A percentile compares a stretch with the other conserved stretches of the same genome.
phyloP scores from a whole-genome alignment of 495 filamentous ascomycete species.

The Penicillium riverlandense region DNA sequence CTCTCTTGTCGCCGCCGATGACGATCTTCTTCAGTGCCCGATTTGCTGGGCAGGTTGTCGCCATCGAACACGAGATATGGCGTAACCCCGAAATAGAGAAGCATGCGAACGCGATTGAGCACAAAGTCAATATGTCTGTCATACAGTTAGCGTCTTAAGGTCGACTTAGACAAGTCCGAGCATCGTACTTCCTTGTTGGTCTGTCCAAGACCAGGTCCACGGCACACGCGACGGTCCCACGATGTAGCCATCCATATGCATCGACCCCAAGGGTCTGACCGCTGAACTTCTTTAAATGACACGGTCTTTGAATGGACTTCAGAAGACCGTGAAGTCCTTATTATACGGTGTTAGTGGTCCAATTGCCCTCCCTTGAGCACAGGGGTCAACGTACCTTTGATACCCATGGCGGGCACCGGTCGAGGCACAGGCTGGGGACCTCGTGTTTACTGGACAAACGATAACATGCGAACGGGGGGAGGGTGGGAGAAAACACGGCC shows the following conservation, averaged over 20 bases:
- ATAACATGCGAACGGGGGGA: slow-evolving; percentile 10
- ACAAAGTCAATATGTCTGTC: slow-evolving; percentile 83
- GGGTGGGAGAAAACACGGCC: neutral
- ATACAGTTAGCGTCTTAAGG: slow-evolving; percentile 2
- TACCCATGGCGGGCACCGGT: slow-evolving; percentile 53
- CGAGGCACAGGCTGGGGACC: slow-evolving; percentile 22
- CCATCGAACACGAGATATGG: slow-evolving; percentile 96
- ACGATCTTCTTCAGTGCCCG: slow-evolving; percentile 75
- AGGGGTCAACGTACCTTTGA: slow-evolving; percentile 47
- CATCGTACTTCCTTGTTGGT: slow-evolving; percentile 69
- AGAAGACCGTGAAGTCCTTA: slow-evolving; percentile 83
- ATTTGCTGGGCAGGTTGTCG: slow-evolving; percentile 90
- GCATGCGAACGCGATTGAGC: slow-evolving; percentile 86
- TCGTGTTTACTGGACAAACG: slow-evolving; percentile 17
- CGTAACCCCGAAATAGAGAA: slow-evolving; percentile 82
- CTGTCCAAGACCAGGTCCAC: slow-evolving; percentile 84
- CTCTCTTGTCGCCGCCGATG: slow-evolving; percentile 64
- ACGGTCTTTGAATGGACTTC: slow-evolving; percentile 90
- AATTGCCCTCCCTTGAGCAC: neutral
- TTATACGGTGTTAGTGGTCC: neutral
- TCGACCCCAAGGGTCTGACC: slow-evolving; percentile 90
- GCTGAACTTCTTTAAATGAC: slow-evolving; percentile 75
- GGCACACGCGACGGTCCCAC: slow-evolving; percentile 84
- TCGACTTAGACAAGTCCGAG: too few relatives aligned
- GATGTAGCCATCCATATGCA: slow-evolving; percentile 97